A percentile compares a stretch with the other conserved stretches of the same genome.
phyloP scores from a whole-genome alignment of 805 yeast genomes.

The Spathaspora arborariae region DNA sequence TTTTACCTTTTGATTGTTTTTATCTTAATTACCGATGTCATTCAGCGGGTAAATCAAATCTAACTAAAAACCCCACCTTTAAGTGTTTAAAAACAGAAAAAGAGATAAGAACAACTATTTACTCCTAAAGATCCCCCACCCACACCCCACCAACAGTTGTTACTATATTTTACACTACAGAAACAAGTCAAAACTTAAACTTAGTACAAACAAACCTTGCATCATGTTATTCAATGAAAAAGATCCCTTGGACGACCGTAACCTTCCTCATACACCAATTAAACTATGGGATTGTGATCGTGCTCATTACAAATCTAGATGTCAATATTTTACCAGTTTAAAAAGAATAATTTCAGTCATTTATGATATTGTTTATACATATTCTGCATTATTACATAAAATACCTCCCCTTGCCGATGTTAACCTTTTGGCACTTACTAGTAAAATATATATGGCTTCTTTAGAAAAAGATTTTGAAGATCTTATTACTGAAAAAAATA shows the following conservation, averaged over 20 bases:
- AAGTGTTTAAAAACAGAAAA: no score
- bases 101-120: no score
- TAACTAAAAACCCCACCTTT: no score
- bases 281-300: no score
- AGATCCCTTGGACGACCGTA: no score
- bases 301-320: conserved; percentile 18
- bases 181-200: no score
- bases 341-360: conserved; percentile 34
- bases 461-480: conserved; percentile 31
- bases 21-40: neutral
- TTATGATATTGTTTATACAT: conserved; percentile 36
- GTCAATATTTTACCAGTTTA: conserved; percentile 21
- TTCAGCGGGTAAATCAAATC: neutral
- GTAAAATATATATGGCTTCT: conserved; percentile 22
- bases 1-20: neutral
- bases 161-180: no score
- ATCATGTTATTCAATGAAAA: no score
- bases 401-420: conserved; percentile 40
- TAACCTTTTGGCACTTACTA: conserved; percentile 25
- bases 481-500: conserved; percentile 4
- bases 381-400: conserved; percentile 34
- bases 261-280: no score
- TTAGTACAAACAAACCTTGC: no score
- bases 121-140: no score
- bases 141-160: no score